Base-by-base conservation (phyloP, 1,284 basidiomycete genomes). In the Cutaneotrichosporon sp. region DNA sequence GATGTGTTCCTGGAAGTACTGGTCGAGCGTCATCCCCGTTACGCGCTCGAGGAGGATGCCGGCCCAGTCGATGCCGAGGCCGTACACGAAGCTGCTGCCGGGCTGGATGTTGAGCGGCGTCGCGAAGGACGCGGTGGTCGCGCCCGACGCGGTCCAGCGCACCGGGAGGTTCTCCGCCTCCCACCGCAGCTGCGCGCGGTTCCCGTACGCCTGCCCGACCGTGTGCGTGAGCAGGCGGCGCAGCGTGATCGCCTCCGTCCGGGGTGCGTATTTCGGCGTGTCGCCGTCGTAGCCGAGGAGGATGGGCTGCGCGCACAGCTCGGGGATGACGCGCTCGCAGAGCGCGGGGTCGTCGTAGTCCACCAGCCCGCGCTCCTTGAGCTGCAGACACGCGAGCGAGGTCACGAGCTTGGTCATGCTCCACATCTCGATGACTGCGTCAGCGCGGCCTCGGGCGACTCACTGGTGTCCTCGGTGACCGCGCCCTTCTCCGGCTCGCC, bases 61-160 rank as follows among this genome's bases (percentile, higher is more conserved):
- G 36, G 70, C 67, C 72, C 72, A 77, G 57, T 81, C 80, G 43
- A 77, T 73, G 3, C 70, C 70, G 46, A 65, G 59, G n/a, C 64
- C 56, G 66, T 77, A 76, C 27, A 25, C 22, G 56, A 58, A 78
- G 4, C 52, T 50, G 0, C 67, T 64, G 1, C 75, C 74, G 11
- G 76, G 76, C 51, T 76, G 70, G 61, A 67, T 75, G 24, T 71
- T 46, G 6, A 71, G 59, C 0, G 72, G 71, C 22, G 64, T 55
- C 11, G 36, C 51, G 10, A 72, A 51, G 2, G 56, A 56, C n/a
- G 58, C 56, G 18, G 68, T 56, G 9, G 59, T 34, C 18, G 64
- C 58, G 16, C 61, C 36, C 24, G 71, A 61, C 34, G 56, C 52
- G 18, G 60, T 38, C 43, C 36, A 34, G 24, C 24, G 43, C 2